Evolutionary conservation across 345 rosid genomes (phyloP).

Genomic region (Aethionema arabicum): DNA sequence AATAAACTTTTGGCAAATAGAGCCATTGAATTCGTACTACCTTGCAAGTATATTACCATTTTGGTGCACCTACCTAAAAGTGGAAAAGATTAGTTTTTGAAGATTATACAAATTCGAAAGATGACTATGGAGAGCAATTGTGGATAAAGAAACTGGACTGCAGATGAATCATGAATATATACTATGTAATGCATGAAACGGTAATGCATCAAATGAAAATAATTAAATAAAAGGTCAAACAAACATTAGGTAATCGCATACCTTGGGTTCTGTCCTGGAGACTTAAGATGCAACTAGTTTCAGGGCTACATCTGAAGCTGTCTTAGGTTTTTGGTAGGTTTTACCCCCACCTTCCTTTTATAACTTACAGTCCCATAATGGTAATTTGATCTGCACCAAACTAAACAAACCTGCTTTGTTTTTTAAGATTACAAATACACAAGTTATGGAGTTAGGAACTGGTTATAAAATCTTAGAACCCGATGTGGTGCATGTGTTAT

Average conservation of each 20-base stretch:
- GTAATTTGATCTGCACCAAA: conserved; percentile 97
- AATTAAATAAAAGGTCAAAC: too few relatives aligned
- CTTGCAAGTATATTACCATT: conserved; percentile 53
- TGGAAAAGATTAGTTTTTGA: conserved; percentile 34
- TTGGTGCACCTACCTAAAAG: conserved; percentile 55
- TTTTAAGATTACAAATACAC: conserved; percentile 42
- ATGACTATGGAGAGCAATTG: too few relatives aligned
- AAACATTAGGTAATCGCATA: conserved; percentile 34
- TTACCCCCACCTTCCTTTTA: conserved; percentile 77
- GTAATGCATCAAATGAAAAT: too few relatives aligned
- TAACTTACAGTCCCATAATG: conserved; percentile 78
- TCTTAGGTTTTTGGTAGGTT: conserved; percentile 63
- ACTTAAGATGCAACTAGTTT: conserved; percentile 67
- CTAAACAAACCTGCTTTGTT: conserved; percentile 89
- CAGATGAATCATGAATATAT: too few relatives aligned
- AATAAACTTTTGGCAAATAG: too few relatives aligned
- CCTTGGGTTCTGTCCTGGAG: conserved; percentile 56
- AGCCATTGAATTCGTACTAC: too few relatives aligned
- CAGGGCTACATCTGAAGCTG: conserved; percentile 59
- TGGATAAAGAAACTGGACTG: too few relatives aligned
- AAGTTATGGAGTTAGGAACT: not conserved
- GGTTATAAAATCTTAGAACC: not conserved
- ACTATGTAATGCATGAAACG: too few relatives aligned
- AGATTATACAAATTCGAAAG: not conserved
- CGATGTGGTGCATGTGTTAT: not conserved